Conservation (phyloP, 352 stramenopile genomes). For the Globisporangium irregulare region DNA sequence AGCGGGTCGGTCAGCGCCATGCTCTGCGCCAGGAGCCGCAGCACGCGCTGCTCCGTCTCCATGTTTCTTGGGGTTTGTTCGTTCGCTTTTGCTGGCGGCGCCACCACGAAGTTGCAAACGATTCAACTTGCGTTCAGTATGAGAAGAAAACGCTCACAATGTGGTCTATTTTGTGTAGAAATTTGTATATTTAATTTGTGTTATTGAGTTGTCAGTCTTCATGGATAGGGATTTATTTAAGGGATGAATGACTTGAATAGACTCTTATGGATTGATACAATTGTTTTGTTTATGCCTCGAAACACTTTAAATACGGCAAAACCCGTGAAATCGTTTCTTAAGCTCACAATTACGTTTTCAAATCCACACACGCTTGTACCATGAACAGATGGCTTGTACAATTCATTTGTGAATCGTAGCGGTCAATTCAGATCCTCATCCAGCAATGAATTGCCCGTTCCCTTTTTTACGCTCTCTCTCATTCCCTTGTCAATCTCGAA, state of each 20-base stretch:
- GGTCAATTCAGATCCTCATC: constrained; percentile 4
- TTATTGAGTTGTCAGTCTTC: too few species aligned
- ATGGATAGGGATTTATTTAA: background rate
- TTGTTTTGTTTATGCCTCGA: too few species aligned
- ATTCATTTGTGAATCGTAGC: background rate
- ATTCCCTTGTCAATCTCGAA: constrained; percentile 3
- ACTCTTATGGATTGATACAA: too few species aligned
- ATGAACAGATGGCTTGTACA: background rate
- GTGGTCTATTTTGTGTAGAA: background rate
- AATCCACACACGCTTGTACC: too few species aligned
- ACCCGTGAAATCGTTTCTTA: too few species aligned
- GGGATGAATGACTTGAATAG: background rate
- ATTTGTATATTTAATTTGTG: background rate
- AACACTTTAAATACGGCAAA: too few species aligned
- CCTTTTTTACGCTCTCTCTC: background rate
- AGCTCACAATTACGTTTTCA: too few species aligned
- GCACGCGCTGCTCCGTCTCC: constrained; percentile 28
- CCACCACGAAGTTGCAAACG: background rate
- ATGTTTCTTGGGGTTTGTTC: constrained; percentile 9
- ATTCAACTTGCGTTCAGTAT: background rate
- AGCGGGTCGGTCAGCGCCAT: constrained; percentile 34
- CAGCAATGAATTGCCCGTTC: constrained; percentile 4
- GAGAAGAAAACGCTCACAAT: background rate
- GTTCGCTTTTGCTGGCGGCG: constrained; percentile 1
- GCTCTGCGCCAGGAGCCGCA: constrained; percentile 51